These are phyloP conservation scores for Metschnikowia vanudenii DNA, from an alignment of 805 yeast species.

Conservation along the genomic window DNA sequence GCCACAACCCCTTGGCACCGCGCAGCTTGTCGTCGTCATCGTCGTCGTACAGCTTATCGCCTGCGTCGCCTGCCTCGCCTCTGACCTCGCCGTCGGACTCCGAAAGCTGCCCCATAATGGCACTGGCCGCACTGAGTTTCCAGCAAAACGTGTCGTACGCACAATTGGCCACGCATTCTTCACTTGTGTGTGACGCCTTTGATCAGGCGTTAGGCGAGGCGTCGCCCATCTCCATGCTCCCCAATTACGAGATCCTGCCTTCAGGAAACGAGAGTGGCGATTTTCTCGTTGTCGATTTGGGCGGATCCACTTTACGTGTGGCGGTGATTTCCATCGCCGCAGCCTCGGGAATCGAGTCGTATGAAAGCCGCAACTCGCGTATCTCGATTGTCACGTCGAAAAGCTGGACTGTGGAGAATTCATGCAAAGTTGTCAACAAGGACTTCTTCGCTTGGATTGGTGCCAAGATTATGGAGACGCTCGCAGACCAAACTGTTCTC, in stretches of 20 bases:
- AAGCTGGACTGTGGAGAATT: conserved; percentile 40
- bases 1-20: conserved; percentile 13
- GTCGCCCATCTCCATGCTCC: conserved; percentile 38
- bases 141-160: conserved; percentile 1
- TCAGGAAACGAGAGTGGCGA: conserved; percentile 38
- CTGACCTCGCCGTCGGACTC: conserved; percentile 5
- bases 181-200: conserved; percentile 24
- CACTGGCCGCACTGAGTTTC: conserved; percentile 12
- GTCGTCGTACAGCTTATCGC: not conserved
- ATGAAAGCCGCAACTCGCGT: conserved; percentile 19
- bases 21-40: conserved; percentile 11
- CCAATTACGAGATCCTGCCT: conserved; percentile 38
- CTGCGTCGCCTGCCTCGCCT: conserved; percentile 3
- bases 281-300: conserved; percentile 51
- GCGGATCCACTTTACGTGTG: conserved; percentile 54
- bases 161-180: conserved; percentile 20
- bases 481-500: conserved; percentile 22
- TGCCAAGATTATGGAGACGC: conserved; percentile 28
- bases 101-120: conserved; percentile 6
- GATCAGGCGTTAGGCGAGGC: conserved; percentile 29
- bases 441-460: conserved; percentile 40
- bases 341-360: not conserved
- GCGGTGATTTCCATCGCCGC: conserved; percentile 32
- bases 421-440: conserved; percentile 38
- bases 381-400: conserved; percentile 29